These are phyloP conservation scores for Adenanthera pavonina DNA, from an alignment of 306 rosid genomes.

Conservation along the genomic window DNA sequence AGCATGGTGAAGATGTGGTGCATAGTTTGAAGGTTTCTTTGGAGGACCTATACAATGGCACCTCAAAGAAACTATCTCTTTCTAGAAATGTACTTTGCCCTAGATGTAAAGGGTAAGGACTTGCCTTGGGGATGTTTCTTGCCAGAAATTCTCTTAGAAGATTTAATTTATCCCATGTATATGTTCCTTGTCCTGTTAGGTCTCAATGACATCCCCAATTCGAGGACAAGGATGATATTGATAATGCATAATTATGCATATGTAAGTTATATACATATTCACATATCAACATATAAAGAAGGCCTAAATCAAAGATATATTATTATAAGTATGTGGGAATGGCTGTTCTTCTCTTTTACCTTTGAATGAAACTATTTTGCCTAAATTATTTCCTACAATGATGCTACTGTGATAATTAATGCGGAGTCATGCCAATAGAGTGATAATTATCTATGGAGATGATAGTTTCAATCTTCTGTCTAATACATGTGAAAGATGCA, in stretches of 20 bases:
- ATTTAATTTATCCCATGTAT: background rate
- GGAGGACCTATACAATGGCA: slow-evolving; percentile 79
- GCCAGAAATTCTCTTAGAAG: background rate
- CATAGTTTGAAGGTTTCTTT: slow-evolving; percentile 75
- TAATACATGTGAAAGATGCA: background rate
- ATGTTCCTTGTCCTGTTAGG: background rate
- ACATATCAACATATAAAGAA: background rate
- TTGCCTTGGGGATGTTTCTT: background rate
- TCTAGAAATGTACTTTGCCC: slow-evolving; percentile 61
- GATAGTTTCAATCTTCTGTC: slow-evolving; percentile 1
- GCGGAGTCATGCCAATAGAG: background rate
- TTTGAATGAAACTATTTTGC: background rate
- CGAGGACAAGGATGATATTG: background rate
- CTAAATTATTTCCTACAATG: background rate
- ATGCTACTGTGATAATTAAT: background rate
- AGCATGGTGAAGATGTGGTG: slow-evolving; percentile 80
- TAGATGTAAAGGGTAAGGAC: slow-evolving; percentile 78
- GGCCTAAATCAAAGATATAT: background rate
- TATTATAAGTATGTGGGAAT: background rate
- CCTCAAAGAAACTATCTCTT: slow-evolving; percentile 74
- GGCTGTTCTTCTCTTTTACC: background rate
- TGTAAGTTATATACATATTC: background rate
- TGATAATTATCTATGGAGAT: background rate
- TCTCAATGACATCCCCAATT: background rate
- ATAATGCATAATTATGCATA: background rate